Evolutionary conservation across 169 alveolate species (phyloP), one percentile per base, ranked within the genome.

Genomic region (Plasmodium gaboni): DNA sequence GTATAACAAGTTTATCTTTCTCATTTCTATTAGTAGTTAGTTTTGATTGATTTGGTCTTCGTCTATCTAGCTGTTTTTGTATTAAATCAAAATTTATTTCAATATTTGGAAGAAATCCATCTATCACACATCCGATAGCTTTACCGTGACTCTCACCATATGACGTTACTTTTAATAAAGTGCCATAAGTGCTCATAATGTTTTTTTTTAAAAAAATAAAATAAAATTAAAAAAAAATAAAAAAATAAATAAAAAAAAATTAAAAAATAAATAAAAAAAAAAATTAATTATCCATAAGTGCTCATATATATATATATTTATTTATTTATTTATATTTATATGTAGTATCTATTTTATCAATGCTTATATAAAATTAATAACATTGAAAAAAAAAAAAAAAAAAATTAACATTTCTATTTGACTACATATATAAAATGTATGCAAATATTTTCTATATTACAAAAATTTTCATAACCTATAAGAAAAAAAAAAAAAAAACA

Each of bases 1-100:
- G 42, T 38, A 74, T 42, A 32, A 74, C n/a, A 44, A 74, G 24
- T 46, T 74, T 74, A 32, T 74, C 88, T 32, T 44, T 9, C 9
- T 74, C 73, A 42, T 74, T 74, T 48, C 74, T 63, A 65, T 63
- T 61, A 24, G 68, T 61, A 15, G 88, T 74, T 24, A 74, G 55
- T 65, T 74, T 74, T 4, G 88, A 74, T 65, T 74, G 88, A 22
- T 74, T 74, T 53, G 88, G 88, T 61, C 74, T 74, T 26, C 88
- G 61, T 65, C 88, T 74, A 63, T 74, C 48, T 63, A 74, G 26
- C 26, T 74, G 74, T 63, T 48, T 74, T 46, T 74, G 74, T 46
- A 74, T 74, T 32, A 61, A 44, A 4, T 63, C 67, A 63, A 74
- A 74, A 74, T 61, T 17, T 74, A 74, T 74, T 64, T 48, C 48